These are phyloP conservation scores for Entelexis sorbosivorans DNA, from an alignment of 1,139 yeast genomes.

Conservation along the genomic window DNA sequence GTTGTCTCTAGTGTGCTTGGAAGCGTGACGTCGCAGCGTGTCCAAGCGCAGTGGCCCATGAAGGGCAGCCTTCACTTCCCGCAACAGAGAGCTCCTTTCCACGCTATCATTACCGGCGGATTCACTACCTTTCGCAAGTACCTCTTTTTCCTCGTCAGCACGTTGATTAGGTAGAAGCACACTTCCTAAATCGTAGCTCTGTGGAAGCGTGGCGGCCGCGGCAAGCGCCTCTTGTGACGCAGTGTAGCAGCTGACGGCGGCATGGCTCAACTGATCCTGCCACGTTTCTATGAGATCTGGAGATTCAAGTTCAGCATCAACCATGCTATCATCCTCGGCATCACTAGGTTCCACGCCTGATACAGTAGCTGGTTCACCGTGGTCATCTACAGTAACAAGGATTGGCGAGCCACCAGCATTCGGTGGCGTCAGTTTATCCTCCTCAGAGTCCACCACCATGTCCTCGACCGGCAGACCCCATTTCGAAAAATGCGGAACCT, in stretches of 20 bases:
- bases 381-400: not conserved
- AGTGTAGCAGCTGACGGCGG: not conserved
- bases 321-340: not conserved
- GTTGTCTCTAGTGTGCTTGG: not conserved
- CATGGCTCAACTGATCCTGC: conserved; percentile 12
- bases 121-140: too few relatives aligned
- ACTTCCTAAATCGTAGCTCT: conserved; percentile 4
- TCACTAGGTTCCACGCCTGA: not conserved
- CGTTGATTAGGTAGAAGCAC: conserved; percentile 10
- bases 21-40: not conserved
- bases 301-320: not conserved
- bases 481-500: conserved; percentile 80
- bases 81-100: not conserved
- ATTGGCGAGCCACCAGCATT: not conserved
- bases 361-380: not conserved
- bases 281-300: conserved; percentile 3
- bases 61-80: not conserved
- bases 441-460: conserved; percentile 41
- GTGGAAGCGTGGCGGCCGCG: conserved; percentile 13
- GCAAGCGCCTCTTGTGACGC: conserved; percentile 12
- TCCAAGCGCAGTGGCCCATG: not conserved
- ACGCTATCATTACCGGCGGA: not conserved
- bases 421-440: not conserved
- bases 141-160: not conserved
- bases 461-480: conserved; percentile 81